Conservation (phyloP, 257 asterid species). For the Thymus quinquecostatus region DNA sequence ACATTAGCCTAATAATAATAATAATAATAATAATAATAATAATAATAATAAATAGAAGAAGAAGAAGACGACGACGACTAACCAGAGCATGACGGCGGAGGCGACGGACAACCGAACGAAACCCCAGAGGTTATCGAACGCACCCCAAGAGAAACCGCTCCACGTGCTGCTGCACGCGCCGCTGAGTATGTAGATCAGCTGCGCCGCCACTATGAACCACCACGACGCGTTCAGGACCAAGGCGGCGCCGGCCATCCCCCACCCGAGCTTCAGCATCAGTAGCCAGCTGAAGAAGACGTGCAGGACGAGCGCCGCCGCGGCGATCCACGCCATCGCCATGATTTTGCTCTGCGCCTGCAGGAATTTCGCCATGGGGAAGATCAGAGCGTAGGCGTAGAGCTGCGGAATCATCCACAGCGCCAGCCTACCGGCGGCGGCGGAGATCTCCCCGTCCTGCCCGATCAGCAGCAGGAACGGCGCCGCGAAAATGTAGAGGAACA, state of each 20-base stretch:
- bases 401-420: slow-evolving; percentile 72
- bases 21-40: neutral
- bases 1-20: no score
- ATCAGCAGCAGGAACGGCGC: slow-evolving; percentile 41
- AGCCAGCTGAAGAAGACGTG: slow-evolving; percentile 55
- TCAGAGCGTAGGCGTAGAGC: slow-evolving; percentile 63
- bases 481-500: slow-evolving; percentile 49
- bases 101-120: slow-evolving; percentile 52
- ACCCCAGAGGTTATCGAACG: slow-evolving; percentile 48
- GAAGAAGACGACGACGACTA: neutral
- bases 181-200: slow-evolving; percentile 43
- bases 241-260: slow-evolving; percentile 63
- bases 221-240: slow-evolving; percentile 53
- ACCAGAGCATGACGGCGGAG: slow-evolving; percentile 70
- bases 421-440: slow-evolving; percentile 50
- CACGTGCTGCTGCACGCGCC: slow-evolving; percentile 54
- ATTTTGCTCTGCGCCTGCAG: slow-evolving; percentile 70
- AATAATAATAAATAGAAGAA: neutral
- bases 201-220: slow-evolving; percentile 64
- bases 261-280: slow-evolving; percentile 47
- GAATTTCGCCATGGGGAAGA: slow-evolving; percentile 62
- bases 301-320: slow-evolving; percentile 42
- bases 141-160: slow-evolving; percentile 58
- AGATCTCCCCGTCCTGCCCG: slow-evolving; percentile 52
- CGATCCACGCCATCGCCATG: slow-evolving; percentile 58